phyloP scores from a whole-genome alignment of 1,284 basidiomycete species.

The Phylloboletellus chloephorus region DNA sequence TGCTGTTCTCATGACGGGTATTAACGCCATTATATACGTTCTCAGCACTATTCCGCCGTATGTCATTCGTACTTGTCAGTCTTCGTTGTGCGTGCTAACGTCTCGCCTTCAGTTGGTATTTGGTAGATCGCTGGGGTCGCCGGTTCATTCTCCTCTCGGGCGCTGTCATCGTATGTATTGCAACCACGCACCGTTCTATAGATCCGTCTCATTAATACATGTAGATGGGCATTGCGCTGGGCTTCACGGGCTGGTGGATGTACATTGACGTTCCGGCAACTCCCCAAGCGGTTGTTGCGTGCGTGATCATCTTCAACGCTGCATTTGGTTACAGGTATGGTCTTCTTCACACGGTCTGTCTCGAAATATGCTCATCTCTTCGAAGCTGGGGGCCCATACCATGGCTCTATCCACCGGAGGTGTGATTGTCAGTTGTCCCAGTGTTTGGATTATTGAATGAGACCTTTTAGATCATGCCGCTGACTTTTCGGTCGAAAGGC shows the following conservation, averaged over 20 bases:
- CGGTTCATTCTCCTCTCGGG: conserved; percentile 89
- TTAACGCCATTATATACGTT: conserved; percentile 87
- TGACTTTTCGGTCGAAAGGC: conserved; percentile 87
- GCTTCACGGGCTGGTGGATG: conserved; percentile 88
- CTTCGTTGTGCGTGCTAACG: conserved; percentile 5
- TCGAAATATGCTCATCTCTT: conserved; percentile 8
- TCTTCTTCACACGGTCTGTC: conserved; percentile 8
- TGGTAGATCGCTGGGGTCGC: conserved; percentile 90
- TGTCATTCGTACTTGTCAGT: conserved; percentile 25
- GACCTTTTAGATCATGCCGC: conserved; percentile 76
- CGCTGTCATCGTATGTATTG: conserved; percentile 68
- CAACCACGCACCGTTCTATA: conserved; percentile 4
- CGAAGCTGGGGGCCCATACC: conserved; percentile 68
- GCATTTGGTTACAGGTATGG: conserved; percentile 80
- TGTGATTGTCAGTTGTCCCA: conserved; percentile 26
- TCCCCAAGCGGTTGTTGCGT: conserved; percentile 85
- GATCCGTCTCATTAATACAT: conserved; percentile 4
- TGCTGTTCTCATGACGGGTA: conserved; percentile 95
- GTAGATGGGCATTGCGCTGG: conserved; percentile 74
- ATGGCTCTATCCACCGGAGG: conserved; percentile 88
- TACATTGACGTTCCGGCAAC: conserved; percentile 84
- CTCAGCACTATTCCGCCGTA: conserved; percentile 79
- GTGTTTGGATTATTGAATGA: conserved; percentile 4
- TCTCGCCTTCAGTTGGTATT: conserved; percentile 70
- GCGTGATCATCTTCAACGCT: conserved; percentile 92